Evolutionary conservation across 2,329 filamentous ascomycete species (phyloP).

Genomic region (Davidsoniella eucalypti): DNA sequence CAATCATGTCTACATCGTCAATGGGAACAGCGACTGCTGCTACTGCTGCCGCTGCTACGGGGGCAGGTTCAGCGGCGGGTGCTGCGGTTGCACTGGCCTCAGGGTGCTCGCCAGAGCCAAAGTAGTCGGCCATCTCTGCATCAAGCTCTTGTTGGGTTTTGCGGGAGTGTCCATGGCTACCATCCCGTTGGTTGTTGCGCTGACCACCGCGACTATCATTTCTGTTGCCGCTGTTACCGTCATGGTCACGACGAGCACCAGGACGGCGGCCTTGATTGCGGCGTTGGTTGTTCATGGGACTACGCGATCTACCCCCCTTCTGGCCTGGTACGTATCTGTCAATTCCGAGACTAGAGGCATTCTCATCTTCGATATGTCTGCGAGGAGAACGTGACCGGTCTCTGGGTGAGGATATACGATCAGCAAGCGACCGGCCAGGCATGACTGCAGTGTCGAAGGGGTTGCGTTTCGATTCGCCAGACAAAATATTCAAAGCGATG

Average conservation of each 20-base stretch:
- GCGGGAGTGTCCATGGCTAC: constrained; percentile 40
- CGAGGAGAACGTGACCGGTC: constrained; percentile 46
- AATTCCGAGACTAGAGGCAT: constrained; percentile 48
- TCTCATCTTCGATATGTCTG: constrained; percentile 32
- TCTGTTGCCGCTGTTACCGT: constrained; percentile 15
- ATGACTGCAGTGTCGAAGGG: constrained; percentile 39
- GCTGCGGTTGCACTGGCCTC: constrained; percentile 12
- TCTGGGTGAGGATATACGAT: constrained; percentile 42
- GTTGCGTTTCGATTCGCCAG: constrained; percentile 33
- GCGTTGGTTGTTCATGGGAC: constrained; percentile 26
- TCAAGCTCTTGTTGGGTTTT: constrained; percentile 89
- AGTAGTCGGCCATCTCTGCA: constrained; percentile 95
- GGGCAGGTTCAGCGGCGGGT: background rate
- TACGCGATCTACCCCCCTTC: constrained; percentile 34
- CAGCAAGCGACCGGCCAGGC: constrained; percentile 40
- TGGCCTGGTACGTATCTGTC: constrained; percentile 62
- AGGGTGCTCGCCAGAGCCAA: constrained; percentile 24
- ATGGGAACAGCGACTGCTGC: constrained; percentile 15
- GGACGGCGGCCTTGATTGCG: constrained; percentile 32
- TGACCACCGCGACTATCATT: constrained; percentile 21
- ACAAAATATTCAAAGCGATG: constrained; percentile 55
- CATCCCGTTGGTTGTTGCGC: constrained; percentile 14
- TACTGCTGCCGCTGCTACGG: background rate
- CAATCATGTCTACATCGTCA: constrained; percentile 58
- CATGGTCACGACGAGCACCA: constrained; percentile 28